Base-by-base conservation (phyloP, 768 basidiomycete genomes). In the Neoboletus brunneissimus region DNA sequence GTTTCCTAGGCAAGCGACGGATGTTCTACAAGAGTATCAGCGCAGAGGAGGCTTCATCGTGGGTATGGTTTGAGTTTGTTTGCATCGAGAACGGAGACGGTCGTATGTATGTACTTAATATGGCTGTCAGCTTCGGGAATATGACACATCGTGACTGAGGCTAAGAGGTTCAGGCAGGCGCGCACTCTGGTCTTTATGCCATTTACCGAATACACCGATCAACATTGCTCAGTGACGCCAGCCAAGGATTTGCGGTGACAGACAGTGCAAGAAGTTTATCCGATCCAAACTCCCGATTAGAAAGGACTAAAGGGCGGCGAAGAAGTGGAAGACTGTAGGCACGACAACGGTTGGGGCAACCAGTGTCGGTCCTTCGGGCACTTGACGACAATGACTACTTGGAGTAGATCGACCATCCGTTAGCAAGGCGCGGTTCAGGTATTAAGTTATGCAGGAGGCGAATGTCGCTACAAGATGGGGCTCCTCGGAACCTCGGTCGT, bases 1-100 rank as follows among this genome's bases (percentile, higher is more conserved):
- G 58, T 73, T 55, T 40, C 49, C 56, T 68, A 66, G 60, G 54
- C 44, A 35, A 53, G 38, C 22, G 47, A 40, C 51, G 51, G 67
- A 23, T 58, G 54, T 56, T 54, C 54, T 44, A 44, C 35, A 37
- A 52, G 44, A 27, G 46, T 38, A 53, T 60, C 13, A 25, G 31
- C 31, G 40, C 4, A 40, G 13, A 27, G 46, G 22, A 45, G 43
- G 31, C 29, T 51, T 53, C 43, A 13, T 48, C 43, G 54, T 51
- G 56, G 40, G 31, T 43, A 47, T 16, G 12, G 29, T 58, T 57
- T 48, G 58, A 27, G 12, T n/a, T 34, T 48, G 43, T 60, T 60
- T 60, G 54, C 42, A 34, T 16, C 18, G 29, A 47, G 45, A 45
- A 42, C 27, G 53, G 48, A 47, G 38, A 34, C 23, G 37, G 31